These are phyloP conservation scores for Phlebiopsis gigantea DNA, from an alignment of 768 basidiomycete species.

Conservation along the genomic window DNA sequence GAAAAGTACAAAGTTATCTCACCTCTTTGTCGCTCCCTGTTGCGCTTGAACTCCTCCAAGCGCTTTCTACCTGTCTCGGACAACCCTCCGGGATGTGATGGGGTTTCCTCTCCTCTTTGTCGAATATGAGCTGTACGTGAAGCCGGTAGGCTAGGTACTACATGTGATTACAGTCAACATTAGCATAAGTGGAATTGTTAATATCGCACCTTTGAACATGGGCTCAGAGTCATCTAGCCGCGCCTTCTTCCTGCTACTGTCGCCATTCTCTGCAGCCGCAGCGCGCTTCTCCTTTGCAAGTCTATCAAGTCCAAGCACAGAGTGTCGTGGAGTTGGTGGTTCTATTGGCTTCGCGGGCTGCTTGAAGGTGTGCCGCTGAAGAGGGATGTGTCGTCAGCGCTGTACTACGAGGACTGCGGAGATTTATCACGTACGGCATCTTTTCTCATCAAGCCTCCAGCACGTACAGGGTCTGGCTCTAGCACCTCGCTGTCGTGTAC, in stretches of 20 bases:
- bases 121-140: constrained; percentile 53
- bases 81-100: constrained; percentile 87
- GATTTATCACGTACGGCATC: constrained; percentile 43
- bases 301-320: constrained; percentile 81
- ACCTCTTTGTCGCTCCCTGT: constrained; percentile 69
- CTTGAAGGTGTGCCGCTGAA: constrained; percentile 75
- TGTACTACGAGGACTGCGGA: background rate
- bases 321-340: constrained; percentile 73
- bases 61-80: constrained; percentile 66
- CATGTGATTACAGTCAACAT: background rate
- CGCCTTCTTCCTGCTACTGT: constrained; percentile 59
- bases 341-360: constrained; percentile 68
- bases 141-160: constrained; percentile 77
- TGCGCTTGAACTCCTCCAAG: constrained; percentile 73
- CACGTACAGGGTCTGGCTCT: constrained; percentile 70
- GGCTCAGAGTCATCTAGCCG: constrained; percentile 56
- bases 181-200: background rate
- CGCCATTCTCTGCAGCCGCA: constrained; percentile 36
- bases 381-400: background rate
- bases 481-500: constrained; percentile 79
- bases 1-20: background rate
- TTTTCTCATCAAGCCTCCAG: constrained; percentile 72
- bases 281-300: constrained; percentile 87
- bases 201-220: constrained; percentile 75
- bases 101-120: constrained; percentile 83